A percentile compares a stretch with the other conserved stretches of the same genome.
phyloP scores from a whole-genome alignment of 129 eudicot species.

The Deinandra increscens region DNA sequence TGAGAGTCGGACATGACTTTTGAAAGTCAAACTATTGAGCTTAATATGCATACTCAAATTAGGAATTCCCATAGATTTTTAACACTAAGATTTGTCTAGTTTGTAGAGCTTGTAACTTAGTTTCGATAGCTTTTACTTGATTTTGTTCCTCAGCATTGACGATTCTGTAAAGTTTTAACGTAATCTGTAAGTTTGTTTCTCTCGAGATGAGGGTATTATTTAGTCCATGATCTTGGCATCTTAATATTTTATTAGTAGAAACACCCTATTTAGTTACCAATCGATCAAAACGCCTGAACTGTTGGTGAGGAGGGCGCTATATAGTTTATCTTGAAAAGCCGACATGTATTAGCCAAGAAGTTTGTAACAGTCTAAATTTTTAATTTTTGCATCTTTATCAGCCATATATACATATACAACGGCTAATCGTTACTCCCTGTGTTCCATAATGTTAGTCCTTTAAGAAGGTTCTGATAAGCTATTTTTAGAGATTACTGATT shows the following conservation, averaged over 20 bases:
- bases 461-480: too few relatives aligned
- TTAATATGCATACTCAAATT: not conserved
- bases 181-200: not conserved
- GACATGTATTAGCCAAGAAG: too few relatives aligned
- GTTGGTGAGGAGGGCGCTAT: not conserved
- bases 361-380: too few relatives aligned
- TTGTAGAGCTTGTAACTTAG: constrained; percentile 6
- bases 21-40: constrained; percentile 16
- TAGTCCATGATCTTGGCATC: not conserved
- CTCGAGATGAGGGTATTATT: not conserved
- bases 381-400: too few relatives aligned
- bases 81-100: not conserved
- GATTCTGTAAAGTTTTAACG: too few relatives aligned
- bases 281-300: not conserved
- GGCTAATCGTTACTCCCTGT: too few relatives aligned
- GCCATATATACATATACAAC: too few relatives aligned
- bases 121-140: not conserved
- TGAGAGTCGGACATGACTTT: constrained; percentile 5
- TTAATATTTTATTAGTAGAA: not conserved
- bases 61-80: not conserved
- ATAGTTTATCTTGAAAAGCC: too few relatives aligned
- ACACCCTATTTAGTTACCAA: too few relatives aligned
- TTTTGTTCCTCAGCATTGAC: too few relatives aligned
- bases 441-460: too few relatives aligned
- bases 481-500: too few relatives aligned